Percentiles rank a stretch among this genome's conserved stretches.
Evolutionary conservation across 495 filamentous ascomycete species (phyloP).

Genomic region (Melanomma pulvis-pyrius): DNA sequence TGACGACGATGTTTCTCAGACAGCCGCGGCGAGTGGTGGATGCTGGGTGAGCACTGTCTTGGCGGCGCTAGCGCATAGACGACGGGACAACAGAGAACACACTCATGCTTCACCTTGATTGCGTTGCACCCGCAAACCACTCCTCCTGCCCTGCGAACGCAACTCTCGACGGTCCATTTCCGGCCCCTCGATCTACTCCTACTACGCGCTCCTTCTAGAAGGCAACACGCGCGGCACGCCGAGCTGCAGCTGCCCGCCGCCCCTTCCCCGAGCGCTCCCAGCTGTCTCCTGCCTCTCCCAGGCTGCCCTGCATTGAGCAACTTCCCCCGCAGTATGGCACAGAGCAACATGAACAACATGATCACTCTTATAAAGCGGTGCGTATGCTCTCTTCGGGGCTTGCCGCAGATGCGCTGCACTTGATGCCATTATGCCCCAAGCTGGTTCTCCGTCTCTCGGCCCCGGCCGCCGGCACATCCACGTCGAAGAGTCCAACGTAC

Average conservation of each 20-base stretch:
- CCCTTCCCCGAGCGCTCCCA: constrained; percentile 24
- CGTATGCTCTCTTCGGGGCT: constrained; percentile 33
- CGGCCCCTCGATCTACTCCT: constrained; percentile 9
- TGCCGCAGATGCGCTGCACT: constrained; percentile 5
- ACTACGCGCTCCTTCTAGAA: constrained; percentile 21
- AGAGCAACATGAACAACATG: constrained; percentile 87
- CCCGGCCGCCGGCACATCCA: constrained; percentile 11
- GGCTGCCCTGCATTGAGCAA: constrained; percentile 15
- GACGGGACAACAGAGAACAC: constrained; percentile 8
- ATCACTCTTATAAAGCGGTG: constrained; percentile 98
- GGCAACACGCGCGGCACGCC: background rate
- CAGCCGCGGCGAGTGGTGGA: background rate
- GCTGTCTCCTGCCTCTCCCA: background rate
- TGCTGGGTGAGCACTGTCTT: constrained; percentile 10
- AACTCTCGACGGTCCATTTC: background rate
- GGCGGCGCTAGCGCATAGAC: constrained; percentile 24
- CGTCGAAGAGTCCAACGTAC: constrained; percentile 32
- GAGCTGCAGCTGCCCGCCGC: constrained; percentile 29
- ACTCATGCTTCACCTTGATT: constrained; percentile 16
- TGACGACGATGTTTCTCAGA: constrained; percentile 8
- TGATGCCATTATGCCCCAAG: constrained; percentile 8
- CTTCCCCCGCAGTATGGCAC: constrained; percentile 50
- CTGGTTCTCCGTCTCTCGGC: constrained; percentile 8
- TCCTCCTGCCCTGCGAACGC: background rate
- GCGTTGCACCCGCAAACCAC: constrained; percentile 8